phyloP scores from a whole-genome alignment of 805 yeast species.

The Kuraishia capsulata region DNA sequence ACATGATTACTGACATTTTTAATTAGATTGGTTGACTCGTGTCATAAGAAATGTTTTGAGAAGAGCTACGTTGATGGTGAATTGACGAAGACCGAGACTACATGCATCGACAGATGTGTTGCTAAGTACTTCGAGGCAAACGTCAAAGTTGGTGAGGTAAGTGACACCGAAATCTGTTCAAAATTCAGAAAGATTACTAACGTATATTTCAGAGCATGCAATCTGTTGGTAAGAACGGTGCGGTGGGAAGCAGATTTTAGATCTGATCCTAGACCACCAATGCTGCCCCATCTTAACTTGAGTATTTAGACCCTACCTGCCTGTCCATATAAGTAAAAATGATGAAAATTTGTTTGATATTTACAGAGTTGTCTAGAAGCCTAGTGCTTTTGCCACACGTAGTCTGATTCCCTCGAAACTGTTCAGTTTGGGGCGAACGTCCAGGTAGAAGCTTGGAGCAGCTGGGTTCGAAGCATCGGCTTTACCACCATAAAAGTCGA shows the following conservation, averaged over 20 bases:
- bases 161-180: conserved; percentile 9
- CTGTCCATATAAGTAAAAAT: background rate
- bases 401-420: conserved; percentile 70
- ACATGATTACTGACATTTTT: background rate
- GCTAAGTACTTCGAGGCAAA: conserved; percentile 91
- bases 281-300: too few species aligned
- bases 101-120: conserved; percentile 93
- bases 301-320: background rate
- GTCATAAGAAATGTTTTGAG: conserved; percentile 80
- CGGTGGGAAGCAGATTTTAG: conserved; percentile 11
- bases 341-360: background rate
- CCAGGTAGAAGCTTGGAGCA: conserved; percentile 61
- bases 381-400: conserved; percentile 57
- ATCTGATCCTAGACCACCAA: too few species aligned
- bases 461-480: conserved; percentile 31
- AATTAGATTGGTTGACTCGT: conserved; percentile 63
- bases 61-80: conserved; percentile 62
- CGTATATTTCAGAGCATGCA: conserved; percentile 25
- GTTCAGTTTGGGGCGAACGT: conserved; percentile 88
- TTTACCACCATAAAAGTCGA: conserved; percentile 74
- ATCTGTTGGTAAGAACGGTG: conserved; percentile 25
- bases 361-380: conserved; percentile 23
- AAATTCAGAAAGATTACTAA: background rate
- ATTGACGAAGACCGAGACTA: conserved; percentile 68
- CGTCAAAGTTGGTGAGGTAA: conserved; percentile 80